Base-by-base conservation (phyloP, 768 basidiomycete species). In the Naganishia friedmannii region DNA sequence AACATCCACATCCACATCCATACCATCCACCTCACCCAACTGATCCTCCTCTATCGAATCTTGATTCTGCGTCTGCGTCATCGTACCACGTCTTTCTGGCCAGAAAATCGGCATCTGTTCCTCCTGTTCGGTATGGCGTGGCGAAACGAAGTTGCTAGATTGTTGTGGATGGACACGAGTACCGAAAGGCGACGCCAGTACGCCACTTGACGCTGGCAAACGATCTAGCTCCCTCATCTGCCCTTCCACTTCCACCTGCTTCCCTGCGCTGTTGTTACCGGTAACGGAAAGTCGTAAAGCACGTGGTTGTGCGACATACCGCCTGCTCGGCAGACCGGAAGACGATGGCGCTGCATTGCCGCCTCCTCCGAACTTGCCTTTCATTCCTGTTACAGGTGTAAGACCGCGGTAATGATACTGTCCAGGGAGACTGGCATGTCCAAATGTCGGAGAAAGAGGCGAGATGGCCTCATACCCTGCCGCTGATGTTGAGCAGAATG, bases 291-390 rank as follows among this genome's bases (percentile, higher is more conserved):
- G 57, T 37, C 57, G 31, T n/a, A 58, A 42, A 28, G 34, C 34
- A 13, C 57, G 57, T 34, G 57, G 57, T 31, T 58, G 57, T 0
- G 57, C 57, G 8, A 58, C 34, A 21, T 58, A 58, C 57, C 57
- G 32, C 31, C 57, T 32, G n/a, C 57, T 58, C 57, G 57, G 57
- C 6, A 58, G 23, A 12, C 57, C 57, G n/a, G 57, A 58, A 31
- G 57, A 58, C 31, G 32, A 34, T n/a, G 57, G 34, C 13, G 31
- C 17, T 10, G 9, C 42, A 42, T 13, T 2, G 15, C 15, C 42
- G 15, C 42, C 15, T 15, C 34, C 34, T 37, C 42, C 9, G 7
- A 15, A 2, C 15, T 42, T 42, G 9, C 32, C 32, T 58, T 39
- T 31, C 57, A 2, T 39, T 58, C 9, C 48, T 51, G n/a, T 21